Percentiles rank a stretch among this genome's conserved stretches.
These are phyloP conservation scores for Beauveria sp. DNA, from an alignment of 2,329 filamentous ascomycete species.

Conservation along the genomic window DNA sequence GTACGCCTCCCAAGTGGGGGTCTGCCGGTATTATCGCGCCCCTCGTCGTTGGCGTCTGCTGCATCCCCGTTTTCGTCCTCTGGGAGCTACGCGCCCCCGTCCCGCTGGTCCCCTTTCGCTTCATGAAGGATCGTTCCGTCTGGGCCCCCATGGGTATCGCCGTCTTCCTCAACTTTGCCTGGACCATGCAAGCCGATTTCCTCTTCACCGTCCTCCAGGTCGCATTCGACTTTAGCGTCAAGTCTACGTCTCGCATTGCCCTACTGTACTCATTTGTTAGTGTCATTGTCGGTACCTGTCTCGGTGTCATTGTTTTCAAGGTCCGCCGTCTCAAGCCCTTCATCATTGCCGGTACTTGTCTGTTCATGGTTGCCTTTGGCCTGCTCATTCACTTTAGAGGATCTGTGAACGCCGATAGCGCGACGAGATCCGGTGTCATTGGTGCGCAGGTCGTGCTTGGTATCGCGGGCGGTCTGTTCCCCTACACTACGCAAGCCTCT, in stretches of 20 bases:
- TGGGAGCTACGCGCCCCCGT: slow-evolving; percentile 41
- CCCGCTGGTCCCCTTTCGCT: slow-evolving; percentile 51
- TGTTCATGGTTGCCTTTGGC: slow-evolving; percentile 60
- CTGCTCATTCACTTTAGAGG: slow-evolving; percentile 58
- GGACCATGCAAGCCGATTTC: slow-evolving; percentile 57
- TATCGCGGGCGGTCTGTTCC: slow-evolving; percentile 56
- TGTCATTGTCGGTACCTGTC: slow-evolving; percentile 47
- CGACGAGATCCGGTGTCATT: slow-evolving; percentile 48
- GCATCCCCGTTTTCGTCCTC: slow-evolving; percentile 42
- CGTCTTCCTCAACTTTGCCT: slow-evolving; percentile 46
- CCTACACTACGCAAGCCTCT: slow-evolving; percentile 39
- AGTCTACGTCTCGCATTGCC: slow-evolving; percentile 48
- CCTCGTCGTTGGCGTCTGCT: slow-evolving; percentile 36
- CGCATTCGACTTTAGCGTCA: slow-evolving; percentile 50
- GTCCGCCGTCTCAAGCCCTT: slow-evolving; percentile 56
- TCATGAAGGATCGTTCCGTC: slow-evolving; percentile 56
- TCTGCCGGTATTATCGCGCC: slow-evolving; percentile 33
- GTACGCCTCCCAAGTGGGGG: slow-evolving; percentile 27
- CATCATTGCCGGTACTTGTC: slow-evolving; percentile 49
- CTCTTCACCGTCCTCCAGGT: slow-evolving; percentile 56
- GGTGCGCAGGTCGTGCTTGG: slow-evolving; percentile 56
- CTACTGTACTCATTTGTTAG: slow-evolving; percentile 52
- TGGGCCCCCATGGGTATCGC: slow-evolving; percentile 57
- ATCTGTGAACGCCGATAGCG: slow-evolving; percentile 27
- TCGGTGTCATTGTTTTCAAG: slow-evolving; percentile 49